These are phyloP conservation scores for Debaryomyces nepalensis DNA, from an alignment of 1,139 yeast species.

Conservation along the genomic window DNA sequence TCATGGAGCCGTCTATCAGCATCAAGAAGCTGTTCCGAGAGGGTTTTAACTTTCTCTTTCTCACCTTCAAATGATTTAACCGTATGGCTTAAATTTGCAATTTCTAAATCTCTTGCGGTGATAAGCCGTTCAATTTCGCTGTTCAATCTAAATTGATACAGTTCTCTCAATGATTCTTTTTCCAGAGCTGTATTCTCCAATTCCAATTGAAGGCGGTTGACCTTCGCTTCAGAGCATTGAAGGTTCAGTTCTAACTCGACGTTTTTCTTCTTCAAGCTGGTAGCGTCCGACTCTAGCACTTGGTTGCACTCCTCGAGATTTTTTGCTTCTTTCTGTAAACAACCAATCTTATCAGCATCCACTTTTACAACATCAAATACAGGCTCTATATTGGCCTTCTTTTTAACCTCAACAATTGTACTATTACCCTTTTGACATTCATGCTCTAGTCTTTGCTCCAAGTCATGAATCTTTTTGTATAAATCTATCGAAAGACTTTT, in stretches of 20 bases:
- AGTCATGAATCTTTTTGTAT: conserved; percentile 16
- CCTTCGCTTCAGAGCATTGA: not conserved
- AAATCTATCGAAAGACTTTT: conserved; percentile 20
- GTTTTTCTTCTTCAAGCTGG: conserved; percentile 1
- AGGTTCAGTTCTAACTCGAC: conserved; percentile 1
- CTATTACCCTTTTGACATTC: not conserved
- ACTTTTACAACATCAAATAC: not conserved
- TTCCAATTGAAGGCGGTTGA: not conserved
- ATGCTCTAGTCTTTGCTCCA: not conserved
- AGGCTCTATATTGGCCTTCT: not conserved
- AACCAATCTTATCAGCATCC: conserved; percentile 16
- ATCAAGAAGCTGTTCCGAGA: not conserved
- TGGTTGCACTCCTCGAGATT: not conserved
- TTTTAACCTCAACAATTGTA: not conserved
- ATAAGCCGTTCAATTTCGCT: conserved; percentile 34
- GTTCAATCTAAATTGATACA: conserved; percentile 35
- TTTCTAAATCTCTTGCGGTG: conserved; percentile 31
- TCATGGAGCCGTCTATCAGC: not conserved
- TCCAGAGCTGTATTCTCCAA: conserved; percentile 19
- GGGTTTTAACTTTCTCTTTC: not conserved
- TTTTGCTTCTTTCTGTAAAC: conserved; percentile 13
- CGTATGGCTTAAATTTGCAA: conserved; percentile 18
- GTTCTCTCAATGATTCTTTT: conserved; percentile 24
- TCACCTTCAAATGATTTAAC: conserved; percentile 15
- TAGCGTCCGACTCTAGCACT: not conserved